Percentiles rank a stretch among this genome's conserved stretches.
phyloP scores from a whole-genome alignment of 306 rosid genomes.

The Prunus padus region DNA sequence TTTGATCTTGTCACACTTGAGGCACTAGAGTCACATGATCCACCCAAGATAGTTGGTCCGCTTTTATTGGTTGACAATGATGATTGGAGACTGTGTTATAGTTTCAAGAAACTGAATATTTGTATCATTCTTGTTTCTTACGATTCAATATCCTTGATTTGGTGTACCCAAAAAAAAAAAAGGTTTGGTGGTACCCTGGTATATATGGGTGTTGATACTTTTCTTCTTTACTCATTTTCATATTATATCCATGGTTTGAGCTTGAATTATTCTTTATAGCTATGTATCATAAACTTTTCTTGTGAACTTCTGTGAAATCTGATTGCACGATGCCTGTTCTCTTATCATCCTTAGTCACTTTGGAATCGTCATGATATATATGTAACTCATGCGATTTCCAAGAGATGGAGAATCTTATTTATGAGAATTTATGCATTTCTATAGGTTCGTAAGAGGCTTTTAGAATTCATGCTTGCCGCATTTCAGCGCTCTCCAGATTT shows the following conservation, averaged over 20 bases:
- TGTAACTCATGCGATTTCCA: neutral
- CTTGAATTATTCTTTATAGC: neutral
- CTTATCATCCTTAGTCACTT: conserved; percentile 9
- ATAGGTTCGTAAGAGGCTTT: conserved; percentile 79
- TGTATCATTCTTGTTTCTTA: neutral
- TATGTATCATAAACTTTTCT: neutral
- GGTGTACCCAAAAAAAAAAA: no score
- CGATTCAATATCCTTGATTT: neutral
- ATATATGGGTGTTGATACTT: neutral
- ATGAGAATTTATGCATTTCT: conserved; percentile 21
- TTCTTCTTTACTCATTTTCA: neutral
- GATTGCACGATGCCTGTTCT: neutral
- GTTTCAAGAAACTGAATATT: neutral
- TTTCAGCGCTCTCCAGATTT: conserved; percentile 81
- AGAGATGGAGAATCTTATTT: neutral
- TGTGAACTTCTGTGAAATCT: neutral
- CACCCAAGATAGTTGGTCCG: neutral
- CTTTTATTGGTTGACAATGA: neutral
- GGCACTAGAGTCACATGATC: neutral
- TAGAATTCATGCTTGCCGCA: conserved; percentile 87
- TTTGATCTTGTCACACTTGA: neutral
- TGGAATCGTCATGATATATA: neutral
- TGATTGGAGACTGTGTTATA: neutral
- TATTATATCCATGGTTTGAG: neutral
- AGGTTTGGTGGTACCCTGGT: neutral